Evolutionary conservation across 371 early-diverging fungal genomes (phyloP).

Genomic region (Syncephalastrum racemosum): DNA sequence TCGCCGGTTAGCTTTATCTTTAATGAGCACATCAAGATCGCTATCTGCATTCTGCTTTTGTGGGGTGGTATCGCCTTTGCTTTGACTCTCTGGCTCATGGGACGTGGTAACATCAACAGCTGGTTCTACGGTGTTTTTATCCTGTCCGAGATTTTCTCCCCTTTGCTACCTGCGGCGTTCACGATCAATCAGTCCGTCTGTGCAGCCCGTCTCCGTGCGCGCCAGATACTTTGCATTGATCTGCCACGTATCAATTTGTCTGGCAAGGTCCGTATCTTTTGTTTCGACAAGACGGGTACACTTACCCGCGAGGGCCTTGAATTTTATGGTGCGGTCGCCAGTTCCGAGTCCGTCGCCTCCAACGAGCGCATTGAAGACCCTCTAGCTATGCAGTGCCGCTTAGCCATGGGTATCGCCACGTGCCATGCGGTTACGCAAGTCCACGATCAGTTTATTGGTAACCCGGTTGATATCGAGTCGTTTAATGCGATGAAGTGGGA

Average conservation of each 20-base stretch:
- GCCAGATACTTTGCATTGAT: conserved; percentile 69
- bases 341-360: neutral
- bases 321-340: conserved; percentile 40
- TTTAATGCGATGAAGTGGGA: conserved; percentile 58
- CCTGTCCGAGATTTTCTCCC: conserved; percentile 64
- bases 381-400: conserved; percentile 18
- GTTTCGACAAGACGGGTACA: conserved; percentile 90
- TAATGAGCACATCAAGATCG: conserved; percentile 71
- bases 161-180: conserved; percentile 70
- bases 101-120: conserved; percentile 47
- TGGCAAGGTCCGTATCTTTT: conserved; percentile 86
- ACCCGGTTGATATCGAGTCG: conserved; percentile 88
- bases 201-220: conserved; percentile 57
- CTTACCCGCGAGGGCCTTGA: conserved; percentile 78
- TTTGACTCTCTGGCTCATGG: conserved; percentile 56
- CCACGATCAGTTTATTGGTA: conserved; percentile 70
- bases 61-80: conserved; percentile 62
- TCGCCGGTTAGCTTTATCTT: conserved; percentile 66
- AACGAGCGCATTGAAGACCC: conserved; percentile 20
- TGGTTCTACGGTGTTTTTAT: conserved; percentile 66
- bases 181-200: conserved; percentile 73
- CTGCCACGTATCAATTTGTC: conserved; percentile 79
- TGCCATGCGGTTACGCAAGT: conserved; percentile 80
- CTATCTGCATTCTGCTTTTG: conserved; percentile 57
- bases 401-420: conserved; percentile 63